Base-by-base conservation (phyloP, 306 rosid genomes). In the Cucurbita pepo region DNA sequence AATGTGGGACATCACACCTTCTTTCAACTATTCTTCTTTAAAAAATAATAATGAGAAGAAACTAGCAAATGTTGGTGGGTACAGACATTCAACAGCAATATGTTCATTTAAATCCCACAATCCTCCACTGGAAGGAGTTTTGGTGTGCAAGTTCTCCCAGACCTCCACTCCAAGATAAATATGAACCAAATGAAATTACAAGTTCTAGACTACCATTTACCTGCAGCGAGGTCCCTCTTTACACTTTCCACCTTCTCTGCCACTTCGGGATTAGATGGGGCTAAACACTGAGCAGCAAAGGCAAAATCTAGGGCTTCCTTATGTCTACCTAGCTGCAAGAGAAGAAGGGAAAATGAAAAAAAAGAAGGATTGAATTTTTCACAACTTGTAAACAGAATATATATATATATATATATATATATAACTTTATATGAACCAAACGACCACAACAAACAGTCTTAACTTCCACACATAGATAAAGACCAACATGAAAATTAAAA, bases 241-340 rank as follows among this genome's bases (percentile, higher is more conserved):
- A 81, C 60, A 36, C 70, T 83, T 79, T 88, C 97, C 80, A 95
- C 87, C 80, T 86, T 90, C 72, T 89, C 90, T 79, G 85, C 81
- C 56, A 79, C 90, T 84, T 87, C 84, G 75, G 86, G 73, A 80
- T 78, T 78, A 72, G 85, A 85, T 59, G 99, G 99, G 76, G 86
- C 88, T 75, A 91, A 76, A 48, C 36, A 57, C 21, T 88, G 95
- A 78, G 97, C 88, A 47, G 88, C 90, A 53, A 53, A 38, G 48
- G 92, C 97, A 66, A 91, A 91, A 18, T 91, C 91, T 76, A 95
- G 78, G 76, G 99, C 99, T 77, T 95, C 95, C 81, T 84, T 87
- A 75, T 86, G 92, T 81, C 76, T 87, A 71, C 90, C 91, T 81
- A 95, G 75, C 99, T 95, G 92, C 86, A 79, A 79, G 16, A 55